phyloP scores from a whole-genome alignment of 108 stramenopile species.

The Asterionellopsis glacialis region DNA sequence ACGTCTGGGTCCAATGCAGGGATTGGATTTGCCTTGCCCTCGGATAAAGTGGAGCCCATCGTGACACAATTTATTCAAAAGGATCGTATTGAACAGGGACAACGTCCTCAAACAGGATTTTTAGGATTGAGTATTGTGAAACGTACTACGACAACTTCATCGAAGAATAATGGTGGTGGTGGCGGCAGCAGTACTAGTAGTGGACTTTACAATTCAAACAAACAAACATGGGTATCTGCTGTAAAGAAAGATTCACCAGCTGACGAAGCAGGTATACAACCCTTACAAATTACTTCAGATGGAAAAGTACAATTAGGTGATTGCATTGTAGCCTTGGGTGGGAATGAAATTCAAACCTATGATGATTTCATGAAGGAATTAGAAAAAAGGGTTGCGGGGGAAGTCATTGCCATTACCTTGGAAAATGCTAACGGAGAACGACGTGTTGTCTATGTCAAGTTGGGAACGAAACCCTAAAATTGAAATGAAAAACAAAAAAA shows the following conservation, averaged over 20 bases:
- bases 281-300: conserved; percentile 10
- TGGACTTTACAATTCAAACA: not conserved
- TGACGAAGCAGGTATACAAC: conserved; percentile 28
- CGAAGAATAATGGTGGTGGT: not conserved
- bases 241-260: conserved; percentile 43
- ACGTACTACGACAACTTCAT: not conserved
- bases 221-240: conserved; percentile 15
- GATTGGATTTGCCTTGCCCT: conserved; percentile 83
- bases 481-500: too few species aligned
- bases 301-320: conserved; percentile 36
- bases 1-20: conserved; percentile 65
- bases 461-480: conserved; percentile 39
- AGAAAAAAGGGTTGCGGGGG: conserved; percentile 40
- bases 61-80: conserved; percentile 31
- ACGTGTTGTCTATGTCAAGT: conserved; percentile 58
- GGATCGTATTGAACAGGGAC: conserved; percentile 17
- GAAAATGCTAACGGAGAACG: conserved; percentile 48
- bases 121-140: conserved; percentile 35
- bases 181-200: not conserved
- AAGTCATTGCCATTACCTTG: conserved; percentile 54
- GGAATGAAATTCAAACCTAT: conserved; percentile 38
- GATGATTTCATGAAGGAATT: conserved; percentile 46
- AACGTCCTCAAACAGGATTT: conserved; percentile 16
- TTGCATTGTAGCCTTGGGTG: conserved; percentile 54
- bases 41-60: conserved; percentile 44